Evolutionary conservation across 495 filamentous ascomycete genomes (phyloP).

Genomic region (Tuber aestivum): DNA sequence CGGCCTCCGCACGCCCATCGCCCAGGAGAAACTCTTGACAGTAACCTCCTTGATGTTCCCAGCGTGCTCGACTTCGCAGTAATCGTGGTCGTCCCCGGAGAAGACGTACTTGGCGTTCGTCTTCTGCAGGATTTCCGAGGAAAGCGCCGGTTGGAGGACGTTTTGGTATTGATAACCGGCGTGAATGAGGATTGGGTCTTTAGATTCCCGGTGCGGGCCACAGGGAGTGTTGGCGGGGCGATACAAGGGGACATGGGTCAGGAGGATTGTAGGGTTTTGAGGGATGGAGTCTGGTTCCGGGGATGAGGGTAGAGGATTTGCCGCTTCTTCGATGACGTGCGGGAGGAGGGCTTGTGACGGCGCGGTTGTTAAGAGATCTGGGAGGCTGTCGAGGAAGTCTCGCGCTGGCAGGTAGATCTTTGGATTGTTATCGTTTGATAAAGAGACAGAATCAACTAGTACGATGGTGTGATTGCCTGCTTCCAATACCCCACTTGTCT

Average conservation of each 20-base stretch:
- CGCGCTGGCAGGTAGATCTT: constrained; percentile 67
- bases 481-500: constrained; percentile 78
- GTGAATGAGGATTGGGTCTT: constrained; percentile 67
- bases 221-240: constrained; percentile 75
- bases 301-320: neutral
- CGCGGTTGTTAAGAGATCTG: constrained; percentile 44
- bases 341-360: neutral
- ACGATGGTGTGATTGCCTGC: constrained; percentile 95
- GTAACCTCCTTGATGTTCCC: constrained; percentile 77
- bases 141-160: constrained; percentile 69
- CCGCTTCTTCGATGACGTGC: neutral
- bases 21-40: constrained; percentile 87
- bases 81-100: constrained; percentile 97
- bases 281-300: constrained; percentile 5
- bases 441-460: constrained; percentile 76
- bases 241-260: constrained; percentile 88
- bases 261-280: constrained; percentile 65
- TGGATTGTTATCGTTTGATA: constrained; percentile 54
- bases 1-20: constrained; percentile 89
- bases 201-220: constrained; percentile 78
- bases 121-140: constrained; percentile 62
- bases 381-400: constrained; percentile 65
- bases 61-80: constrained; percentile 81
- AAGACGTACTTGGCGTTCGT: constrained; percentile 74
- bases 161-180: constrained; percentile 96